Evolutionary conservation across 495 filamentous ascomycete species (phyloP).

Genomic region (Penicillium psychrofluorescens): DNA sequence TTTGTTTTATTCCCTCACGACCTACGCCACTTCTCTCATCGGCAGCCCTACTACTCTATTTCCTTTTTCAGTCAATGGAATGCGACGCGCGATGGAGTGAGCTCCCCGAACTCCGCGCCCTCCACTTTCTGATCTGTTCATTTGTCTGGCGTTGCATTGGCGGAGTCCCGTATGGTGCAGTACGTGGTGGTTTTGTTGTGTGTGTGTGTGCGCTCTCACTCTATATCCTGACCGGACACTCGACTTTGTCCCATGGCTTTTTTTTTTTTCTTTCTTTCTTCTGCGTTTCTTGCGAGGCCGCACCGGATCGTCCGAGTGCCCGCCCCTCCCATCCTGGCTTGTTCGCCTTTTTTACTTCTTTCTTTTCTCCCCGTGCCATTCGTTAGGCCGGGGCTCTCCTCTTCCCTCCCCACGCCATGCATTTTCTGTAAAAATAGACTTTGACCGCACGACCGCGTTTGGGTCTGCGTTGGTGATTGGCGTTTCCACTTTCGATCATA

Average conservation of each 20-base stretch:
- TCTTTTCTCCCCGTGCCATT: constrained; percentile 1
- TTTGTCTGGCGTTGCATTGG: constrained; percentile 30
- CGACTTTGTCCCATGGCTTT: constrained; percentile 2
- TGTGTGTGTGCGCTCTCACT: not conserved
- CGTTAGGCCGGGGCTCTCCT: constrained; percentile 1
- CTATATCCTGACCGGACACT: constrained; percentile 17
- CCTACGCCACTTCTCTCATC: no score
- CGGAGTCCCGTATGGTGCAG: constrained; percentile 22
- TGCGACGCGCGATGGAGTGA: constrained; percentile 18
- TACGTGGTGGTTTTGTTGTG: constrained; percentile 17
- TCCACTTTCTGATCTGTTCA: constrained; percentile 18
- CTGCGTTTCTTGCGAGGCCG: constrained; percentile 1
- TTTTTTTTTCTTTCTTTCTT: not conserved
- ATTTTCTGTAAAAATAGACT: constrained; percentile 42
- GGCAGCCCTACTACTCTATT: constrained; percentile 6
- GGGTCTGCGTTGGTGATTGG: constrained; percentile 34
- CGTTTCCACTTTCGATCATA: constrained; percentile 31
- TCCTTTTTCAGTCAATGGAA: constrained; percentile 11
- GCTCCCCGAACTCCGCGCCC: constrained; percentile 13
- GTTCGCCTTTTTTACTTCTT: constrained; percentile 4
- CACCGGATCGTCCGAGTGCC: not conserved
- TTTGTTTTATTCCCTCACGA: constrained; percentile 5
- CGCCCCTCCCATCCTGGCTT: not conserved
- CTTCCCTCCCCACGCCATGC: constrained; percentile 14
- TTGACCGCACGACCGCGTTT: constrained; percentile 22